Evolutionary conservation across 2,329 filamentous ascomycete species (phyloP), one percentile per base, ranked within the genome.

Genomic region (Fusarium humuli): DNA sequence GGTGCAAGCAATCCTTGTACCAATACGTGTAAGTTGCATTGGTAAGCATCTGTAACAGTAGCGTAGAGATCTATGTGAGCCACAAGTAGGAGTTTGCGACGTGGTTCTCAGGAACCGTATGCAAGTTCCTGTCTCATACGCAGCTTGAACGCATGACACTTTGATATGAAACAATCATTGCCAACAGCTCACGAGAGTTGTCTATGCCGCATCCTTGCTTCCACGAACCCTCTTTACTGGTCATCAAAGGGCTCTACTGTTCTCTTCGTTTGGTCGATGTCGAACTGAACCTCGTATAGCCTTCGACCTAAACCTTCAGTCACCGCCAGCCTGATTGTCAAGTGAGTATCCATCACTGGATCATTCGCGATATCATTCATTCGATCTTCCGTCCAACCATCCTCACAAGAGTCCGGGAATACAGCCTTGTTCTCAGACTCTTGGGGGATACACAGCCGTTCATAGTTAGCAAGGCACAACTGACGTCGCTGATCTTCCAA

Each of bases 211-310:
- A 29, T 6, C n/a, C 5, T 4, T 53, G 30, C n/a, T 22, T 41
- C 13, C 32, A 41, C 16, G 18, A 14, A 29, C 8, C 18, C 10
- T 23, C 16, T 56, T 56, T 27, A 27, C 23, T 34, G 10, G 13
- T 13, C 18, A 40, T 12, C 22, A 49, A 20, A 27, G 6, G 23
- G 18, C 14, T 29, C 22, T 20, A 18, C 18, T 44, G 10, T 16
- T 45, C 13, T 55, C 7, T 37, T 9, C 10, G 11, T 25, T 12
- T 40, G 49, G 7, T 61, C 27, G 16, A 74, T 42, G 12, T 29
- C 52, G 23, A 71, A 45, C 7, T 54, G 56, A 12, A 75, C 42
- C 40, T 75, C 69, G 46, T 67, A 75, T 20, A 73, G 11, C 16
- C 62, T 68, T 23, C 71, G 62, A 4, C 65, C 69, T 1, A 75